A percentile compares a stretch with the other conserved stretches of the same genome.
These are phyloP conservation scores for Lepraria neglecta DNA, from an alignment of 495 filamentous ascomycete species.

Conservation along the genomic window DNA sequence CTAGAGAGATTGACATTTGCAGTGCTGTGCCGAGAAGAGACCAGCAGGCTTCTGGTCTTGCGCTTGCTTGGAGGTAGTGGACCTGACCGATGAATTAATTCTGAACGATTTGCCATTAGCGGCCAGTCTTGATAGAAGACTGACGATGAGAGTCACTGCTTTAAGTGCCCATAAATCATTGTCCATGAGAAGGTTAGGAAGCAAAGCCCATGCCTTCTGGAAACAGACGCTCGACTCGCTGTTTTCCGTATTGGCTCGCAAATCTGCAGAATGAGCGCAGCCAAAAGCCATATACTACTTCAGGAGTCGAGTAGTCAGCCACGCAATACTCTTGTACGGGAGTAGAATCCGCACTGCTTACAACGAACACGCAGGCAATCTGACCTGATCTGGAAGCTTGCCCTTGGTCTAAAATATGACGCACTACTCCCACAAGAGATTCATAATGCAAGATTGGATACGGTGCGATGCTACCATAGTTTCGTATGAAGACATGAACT, in stretches of 20 bases:
- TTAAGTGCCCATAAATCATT: neutral
- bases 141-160: neutral
- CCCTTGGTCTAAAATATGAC: neutral
- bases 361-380: neutral
- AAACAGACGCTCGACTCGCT: neutral
- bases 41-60: slow-evolving; percentile 2
- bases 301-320: neutral
- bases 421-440: neutral
- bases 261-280: neutral
- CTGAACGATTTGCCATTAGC: too few relatives aligned
- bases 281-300: slow-evolving; percentile 6
- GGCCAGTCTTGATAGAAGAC: neutral
- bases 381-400: neutral
- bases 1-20: neutral
- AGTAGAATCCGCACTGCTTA: neutral
- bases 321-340: neutral
- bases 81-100: neutral
- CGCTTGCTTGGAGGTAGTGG: slow-evolving; percentile 4
- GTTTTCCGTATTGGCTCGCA: neutral
- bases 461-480: neutral
- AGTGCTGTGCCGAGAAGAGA: neutral
- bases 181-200: slow-evolving; percentile 2
- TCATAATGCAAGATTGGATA: neutral
- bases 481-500: neutral
- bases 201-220: neutral